phyloP scores from a whole-genome alignment of 2,329 filamentous ascomycete species.

The Colletotrichum chlorophyti region DNA sequence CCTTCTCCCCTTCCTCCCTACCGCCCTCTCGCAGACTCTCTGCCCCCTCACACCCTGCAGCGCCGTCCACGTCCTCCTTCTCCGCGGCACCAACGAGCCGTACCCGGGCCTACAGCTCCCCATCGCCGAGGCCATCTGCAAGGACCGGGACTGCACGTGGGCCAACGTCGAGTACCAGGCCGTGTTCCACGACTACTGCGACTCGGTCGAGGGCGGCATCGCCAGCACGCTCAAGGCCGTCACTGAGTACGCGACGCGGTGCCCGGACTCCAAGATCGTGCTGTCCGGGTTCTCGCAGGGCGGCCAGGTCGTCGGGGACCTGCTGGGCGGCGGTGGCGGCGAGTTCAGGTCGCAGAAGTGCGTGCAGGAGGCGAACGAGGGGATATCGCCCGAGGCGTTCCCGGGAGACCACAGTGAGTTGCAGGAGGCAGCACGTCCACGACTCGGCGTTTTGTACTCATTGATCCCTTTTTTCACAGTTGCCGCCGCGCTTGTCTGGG shows the following conservation, averaged over 20 bases:
- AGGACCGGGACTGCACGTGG: conserved; percentile 10
- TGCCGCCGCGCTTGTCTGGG: conserved; percentile 40
- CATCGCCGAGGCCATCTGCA: conserved; percentile 17
- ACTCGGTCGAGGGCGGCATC: conserved; percentile 37
- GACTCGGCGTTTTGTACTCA: neutral
- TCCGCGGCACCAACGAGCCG: conserved; percentile 10
- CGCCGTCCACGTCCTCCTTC: conserved; percentile 7
- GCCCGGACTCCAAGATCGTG: conserved; percentile 46
- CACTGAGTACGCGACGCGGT: conserved; percentile 43
- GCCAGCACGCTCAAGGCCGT: conserved; percentile 43
- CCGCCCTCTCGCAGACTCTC: neutral
- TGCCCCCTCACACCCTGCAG: conserved; percentile 3
- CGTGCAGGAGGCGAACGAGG: conserved; percentile 33
- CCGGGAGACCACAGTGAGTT: conserved; percentile 42
- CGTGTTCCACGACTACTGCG: conserved; percentile 15
- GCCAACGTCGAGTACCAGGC: neutral
- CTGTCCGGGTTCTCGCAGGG: conserved; percentile 49
- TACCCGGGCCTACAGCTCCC: conserved; percentile 11
- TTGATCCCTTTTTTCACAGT: conserved; percentile 32
- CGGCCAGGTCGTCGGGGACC: conserved; percentile 44
- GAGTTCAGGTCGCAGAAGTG: conserved; percentile 38
- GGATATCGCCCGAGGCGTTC: conserved; percentile 33
- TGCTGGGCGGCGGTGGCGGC: conserved; percentile 42
- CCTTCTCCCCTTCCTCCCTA: neutral
- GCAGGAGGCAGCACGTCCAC: neutral